Evolutionary conservation across 2,329 filamentous ascomycete species (phyloP), one percentile per base, ranked within the genome.

Genomic region (Fusarium dimerum): DNA sequence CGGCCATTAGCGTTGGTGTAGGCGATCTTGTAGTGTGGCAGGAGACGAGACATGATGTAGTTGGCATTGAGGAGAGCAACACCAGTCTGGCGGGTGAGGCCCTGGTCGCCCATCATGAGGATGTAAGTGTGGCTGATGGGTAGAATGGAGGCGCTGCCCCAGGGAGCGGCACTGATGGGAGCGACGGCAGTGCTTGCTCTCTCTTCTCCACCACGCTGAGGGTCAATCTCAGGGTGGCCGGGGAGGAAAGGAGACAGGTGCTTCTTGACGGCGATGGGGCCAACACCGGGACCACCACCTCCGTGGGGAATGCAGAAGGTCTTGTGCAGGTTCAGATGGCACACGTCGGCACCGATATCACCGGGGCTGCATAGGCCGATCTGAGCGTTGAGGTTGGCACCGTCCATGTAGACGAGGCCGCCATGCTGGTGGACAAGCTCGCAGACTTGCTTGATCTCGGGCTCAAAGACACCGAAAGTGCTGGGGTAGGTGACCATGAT

Each of bases 371-470:
- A 96, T 12, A 97, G 82, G 10, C 93, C 93, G 56, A 97, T 96
- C 73, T 97, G 93, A 10, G 93, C 93, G 69, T 97, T 97, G 90
- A 97, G 93, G 77, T 97, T 97, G 61, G 93, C 93, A 41, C 93
- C 93, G 68, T 97, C 93, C 93, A 97, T 97, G 78, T 97, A 97
- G n/a, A 97, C 93, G 69, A 95, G 91, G 13, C 93, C 93, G 43
- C 93, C 93, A 67, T 95, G 79, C 61, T 88, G 73, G 75, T 97
- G 93, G 15, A 97, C 91, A 30, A 94, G 78, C 47, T 91, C 78
- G 72, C 91, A 96, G 12, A 87, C 92, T 66, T 89, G 83, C 77
- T 92, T 95, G 70, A 96, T 84, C 62, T 87, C 83, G 3, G 92
- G 92, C 77, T 97, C 93, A 66, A 95, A 97, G 34, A 97, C 90